Evolutionary conservation across 768 basidiomycete genomes (phyloP), one percentile per base, ranked within the genome.

Genomic region (Hypholoma fasciculare): DNA sequence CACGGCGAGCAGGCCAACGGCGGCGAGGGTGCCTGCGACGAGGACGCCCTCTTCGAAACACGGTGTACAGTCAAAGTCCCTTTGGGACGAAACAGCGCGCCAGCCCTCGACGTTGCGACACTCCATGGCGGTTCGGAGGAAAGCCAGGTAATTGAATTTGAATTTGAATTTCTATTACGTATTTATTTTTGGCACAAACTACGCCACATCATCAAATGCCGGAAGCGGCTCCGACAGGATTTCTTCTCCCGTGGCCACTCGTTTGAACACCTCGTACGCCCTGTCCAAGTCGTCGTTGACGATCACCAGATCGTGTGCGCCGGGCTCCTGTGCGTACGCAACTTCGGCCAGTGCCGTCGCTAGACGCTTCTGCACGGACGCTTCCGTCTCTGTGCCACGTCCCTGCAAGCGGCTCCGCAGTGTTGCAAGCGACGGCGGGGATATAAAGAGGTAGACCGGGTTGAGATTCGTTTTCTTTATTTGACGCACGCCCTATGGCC

Each of bases 391-490:
- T 11, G 96, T 97, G 0, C 92, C 96, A 3, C 96, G 88, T 0
- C 85, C 79, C 23, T 80, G 79, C 5, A 98, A 80, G 44, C 96
- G 89, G 4, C 73, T 60, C 23, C 86, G 84, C 38, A 98, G 86
- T 9, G 75, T 77, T n/a, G 80, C 37, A 71, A 96, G 75, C 13
- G 88, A 84, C 0, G 96, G 96, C 0, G 96, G 96, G 0, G 93
- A 87, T 71, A 98, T 84, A 75, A 98, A 98, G 61, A 96, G 82
- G 72, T 89, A 97, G 61, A 97, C 81, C 14, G 96, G 92, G 68
- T 92, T 82, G 37, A 98, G 76, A 54, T 82, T 72, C 27, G 93
- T 93, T 52, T 83, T 76, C 70, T 96, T 97, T 67, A 98, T 89
- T 73, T 96, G 92, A 57, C 86, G 89, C 59, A 98, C 92, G 50